Conservation (phyloP, 495 filamentous ascomycete genomes). For the Cetradonia linearis region DNA sequence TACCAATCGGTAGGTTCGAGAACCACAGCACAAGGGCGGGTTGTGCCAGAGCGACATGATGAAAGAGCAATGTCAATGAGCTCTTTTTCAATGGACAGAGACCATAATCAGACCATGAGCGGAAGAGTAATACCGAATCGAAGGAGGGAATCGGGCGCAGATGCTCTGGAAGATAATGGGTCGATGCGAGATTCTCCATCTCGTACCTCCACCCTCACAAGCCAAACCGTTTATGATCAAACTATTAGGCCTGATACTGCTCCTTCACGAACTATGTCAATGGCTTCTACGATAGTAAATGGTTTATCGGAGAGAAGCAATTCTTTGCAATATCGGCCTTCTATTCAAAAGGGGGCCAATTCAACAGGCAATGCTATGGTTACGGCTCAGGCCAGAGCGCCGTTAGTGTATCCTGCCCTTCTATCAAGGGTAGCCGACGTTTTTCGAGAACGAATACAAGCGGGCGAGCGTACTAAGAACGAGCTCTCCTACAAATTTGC, state of each 20-base stretch:
- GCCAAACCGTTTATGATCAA: conserved; percentile 24
- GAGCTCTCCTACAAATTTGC: conserved; percentile 93
- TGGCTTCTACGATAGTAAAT: conserved; percentile 71
- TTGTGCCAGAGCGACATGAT: conserved; percentile 84
- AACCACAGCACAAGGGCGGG: conserved; percentile 80
- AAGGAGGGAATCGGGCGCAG: conserved; percentile 46
- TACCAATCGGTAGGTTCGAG: conserved; percentile 55
- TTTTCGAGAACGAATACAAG: conserved; percentile 73
- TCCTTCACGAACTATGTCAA: conserved; percentile 64
- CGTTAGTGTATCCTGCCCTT: conserved; percentile 85
- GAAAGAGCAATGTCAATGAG: conserved; percentile 95
- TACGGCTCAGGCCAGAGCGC: conserved; percentile 48
- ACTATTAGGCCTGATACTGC: conserved; percentile 31
- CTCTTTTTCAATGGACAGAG: conserved; percentile 66
- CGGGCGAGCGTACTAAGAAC: conserved; percentile 89
- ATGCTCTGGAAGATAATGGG: conserved; percentile 28
- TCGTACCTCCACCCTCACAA: conserved; percentile 28
- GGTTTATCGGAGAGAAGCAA: conserved; percentile 35
- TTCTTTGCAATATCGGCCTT: conserved; percentile 38
- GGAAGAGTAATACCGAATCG: conserved; percentile 74
- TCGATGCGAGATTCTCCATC: conserved; percentile 27
- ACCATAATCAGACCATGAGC: conserved; percentile 79
- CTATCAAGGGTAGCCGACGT: conserved; percentile 83
- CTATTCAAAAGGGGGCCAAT: conserved; percentile 34
- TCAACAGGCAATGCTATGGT: conserved; percentile 34